Conservation (phyloP, 2,329 filamentous ascomycete species). For the Penicillium sumatraense region DNA sequence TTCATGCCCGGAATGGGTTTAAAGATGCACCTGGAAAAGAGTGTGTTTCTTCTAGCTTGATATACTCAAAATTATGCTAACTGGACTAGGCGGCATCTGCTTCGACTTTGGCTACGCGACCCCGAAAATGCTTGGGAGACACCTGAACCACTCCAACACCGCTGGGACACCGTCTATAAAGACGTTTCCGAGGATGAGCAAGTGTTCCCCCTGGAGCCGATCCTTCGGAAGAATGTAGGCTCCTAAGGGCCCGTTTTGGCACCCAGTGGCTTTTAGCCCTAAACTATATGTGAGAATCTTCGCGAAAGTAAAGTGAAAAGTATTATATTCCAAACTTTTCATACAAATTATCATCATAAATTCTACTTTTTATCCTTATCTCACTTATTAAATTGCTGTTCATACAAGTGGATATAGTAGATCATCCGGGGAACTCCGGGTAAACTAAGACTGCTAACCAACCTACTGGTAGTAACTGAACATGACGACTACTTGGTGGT, state of each 20-base stretch:
- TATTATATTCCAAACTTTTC: no score
- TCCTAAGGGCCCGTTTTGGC: conserved; percentile 1
- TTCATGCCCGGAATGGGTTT: conserved; percentile 56
- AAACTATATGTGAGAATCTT: background rate
- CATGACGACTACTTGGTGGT: no score
- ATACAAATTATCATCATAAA: no score
- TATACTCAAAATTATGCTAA: conserved; percentile 5
- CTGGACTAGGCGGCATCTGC: conserved; percentile 46
- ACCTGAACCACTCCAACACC: conserved; percentile 39
- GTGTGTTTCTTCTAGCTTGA: conserved; percentile 31
- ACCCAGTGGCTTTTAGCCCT: background rate
- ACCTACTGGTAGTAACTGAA: no score
- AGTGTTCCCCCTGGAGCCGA: conserved; percentile 50
- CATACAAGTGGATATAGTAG: background rate
- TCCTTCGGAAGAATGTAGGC: conserved; percentile 29
- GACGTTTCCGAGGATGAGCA: conserved; percentile 45
- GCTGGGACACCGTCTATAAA: conserved; percentile 50
- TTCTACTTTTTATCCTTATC: no score
- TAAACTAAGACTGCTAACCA: no score
- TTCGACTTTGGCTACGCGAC: conserved; percentile 55
- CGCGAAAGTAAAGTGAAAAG: no score
- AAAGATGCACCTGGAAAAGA: conserved; percentile 43
- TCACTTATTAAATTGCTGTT: no score
- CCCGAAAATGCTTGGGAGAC: conserved; percentile 53
- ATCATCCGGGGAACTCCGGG: conserved; percentile 12